phyloP scores from a whole-genome alignment of 139 green algal species.

The Coccomyxa sp. region DNA sequence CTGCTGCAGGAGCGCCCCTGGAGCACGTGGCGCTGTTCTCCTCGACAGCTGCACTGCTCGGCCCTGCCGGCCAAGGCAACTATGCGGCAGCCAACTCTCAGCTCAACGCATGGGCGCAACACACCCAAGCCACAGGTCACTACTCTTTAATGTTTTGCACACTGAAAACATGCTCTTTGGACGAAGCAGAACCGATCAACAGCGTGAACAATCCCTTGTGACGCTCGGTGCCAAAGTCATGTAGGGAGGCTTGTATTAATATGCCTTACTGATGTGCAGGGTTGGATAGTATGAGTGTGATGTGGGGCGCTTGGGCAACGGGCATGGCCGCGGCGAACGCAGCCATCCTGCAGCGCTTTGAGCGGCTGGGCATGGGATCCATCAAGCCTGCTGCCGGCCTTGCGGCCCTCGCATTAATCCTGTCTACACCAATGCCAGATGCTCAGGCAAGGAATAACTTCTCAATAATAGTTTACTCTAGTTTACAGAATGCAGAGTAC shows the following conservation, averaged over 20 bases:
- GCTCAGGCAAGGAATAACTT: too few species aligned
- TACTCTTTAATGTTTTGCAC: neutral
- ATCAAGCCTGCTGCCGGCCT: conserved; percentile 37
- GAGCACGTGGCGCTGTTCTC: conserved; percentile 52
- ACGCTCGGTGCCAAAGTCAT: neutral
- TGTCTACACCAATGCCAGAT: neutral
- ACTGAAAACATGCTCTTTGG: too few species aligned
- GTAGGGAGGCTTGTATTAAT: neutral
- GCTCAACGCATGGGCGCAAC: conserved; percentile 39
- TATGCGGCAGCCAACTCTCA: conserved; percentile 74
- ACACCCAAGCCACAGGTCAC: conserved; percentile 5
- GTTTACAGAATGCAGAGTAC: too few species aligned
- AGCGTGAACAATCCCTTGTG: neutral
- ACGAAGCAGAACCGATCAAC: neutral
- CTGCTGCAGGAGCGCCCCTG: neutral
- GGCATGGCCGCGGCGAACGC: conserved; percentile 28
- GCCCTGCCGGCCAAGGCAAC: conserved; percentile 72
- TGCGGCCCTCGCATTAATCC: conserved; percentile 32
- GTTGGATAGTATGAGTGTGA: conserved; percentile 25
- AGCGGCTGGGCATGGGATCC: conserved; percentile 19
- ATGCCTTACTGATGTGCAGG: neutral
- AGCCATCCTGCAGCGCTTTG: neutral
- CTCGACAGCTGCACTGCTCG: conserved; percentile 70
- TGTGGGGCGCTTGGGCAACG: conserved; percentile 63
- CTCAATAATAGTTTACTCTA: too few species aligned